These are phyloP conservation scores for Jatropha curcas DNA, from an alignment of 345 rosid species.

Conservation along the genomic window DNA sequence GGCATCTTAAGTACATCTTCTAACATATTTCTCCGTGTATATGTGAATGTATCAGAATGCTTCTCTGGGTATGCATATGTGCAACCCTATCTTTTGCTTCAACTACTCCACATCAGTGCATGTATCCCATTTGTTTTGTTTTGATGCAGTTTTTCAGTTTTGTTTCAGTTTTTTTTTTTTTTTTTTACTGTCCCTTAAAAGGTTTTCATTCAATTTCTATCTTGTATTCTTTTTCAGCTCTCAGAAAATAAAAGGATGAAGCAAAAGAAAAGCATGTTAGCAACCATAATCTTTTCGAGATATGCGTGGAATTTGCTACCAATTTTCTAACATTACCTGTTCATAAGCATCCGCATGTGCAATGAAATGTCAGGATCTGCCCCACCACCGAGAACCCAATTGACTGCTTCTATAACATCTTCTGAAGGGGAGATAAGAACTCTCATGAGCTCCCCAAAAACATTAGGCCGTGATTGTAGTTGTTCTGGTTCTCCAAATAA, in stretches of 20 bases:
- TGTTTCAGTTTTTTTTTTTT: too few relatives aligned
- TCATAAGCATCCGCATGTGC: slow-evolving; percentile 92
- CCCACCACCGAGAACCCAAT: slow-evolving; percentile 63
- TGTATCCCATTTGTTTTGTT: too few relatives aligned
- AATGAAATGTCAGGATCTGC: slow-evolving; percentile 79
- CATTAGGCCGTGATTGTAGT: slow-evolving; percentile 63
- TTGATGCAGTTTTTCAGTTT: too few relatives aligned
- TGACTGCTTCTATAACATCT: slow-evolving; percentile 75
- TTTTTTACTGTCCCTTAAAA: neutral
- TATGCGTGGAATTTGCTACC: neutral
- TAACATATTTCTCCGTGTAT: too few relatives aligned
- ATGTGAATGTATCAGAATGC: too few relatives aligned
- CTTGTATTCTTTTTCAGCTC: neutral
- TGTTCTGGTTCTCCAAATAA: slow-evolving; percentile 68
- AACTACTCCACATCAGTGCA: too few relatives aligned
- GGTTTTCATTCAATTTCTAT: neutral
- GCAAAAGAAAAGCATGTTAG: too few relatives aligned
- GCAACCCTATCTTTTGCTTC: too few relatives aligned
- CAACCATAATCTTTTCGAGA: neutral
- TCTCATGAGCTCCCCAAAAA: slow-evolving; percentile 92
- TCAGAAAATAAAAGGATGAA: neutral
- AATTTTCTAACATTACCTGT: slow-evolving; percentile 49
- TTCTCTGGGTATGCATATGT: too few relatives aligned
- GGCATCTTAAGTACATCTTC: too few relatives aligned
- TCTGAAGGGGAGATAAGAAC: slow-evolving; percentile 74